Percentiles rank a stretch among this genome's conserved stretches.
These are phyloP conservation scores for Carex arenaria DNA, from an alignment of 202 grass and related monocot species.

Conservation along the genomic window DNA sequence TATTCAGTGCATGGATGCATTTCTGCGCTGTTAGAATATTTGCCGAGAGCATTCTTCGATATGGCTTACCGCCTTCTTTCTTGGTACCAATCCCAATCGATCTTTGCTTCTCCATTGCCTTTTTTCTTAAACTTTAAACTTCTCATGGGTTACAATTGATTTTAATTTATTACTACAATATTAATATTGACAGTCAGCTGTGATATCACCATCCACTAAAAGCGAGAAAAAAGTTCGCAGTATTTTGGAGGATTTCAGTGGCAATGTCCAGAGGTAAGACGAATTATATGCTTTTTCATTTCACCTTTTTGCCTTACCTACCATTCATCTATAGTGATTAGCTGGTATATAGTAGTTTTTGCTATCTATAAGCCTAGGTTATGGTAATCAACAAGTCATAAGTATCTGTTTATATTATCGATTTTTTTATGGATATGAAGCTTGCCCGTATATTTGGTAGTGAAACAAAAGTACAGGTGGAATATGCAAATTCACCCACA, in stretches of 20 bases:
- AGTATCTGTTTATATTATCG: not conserved
- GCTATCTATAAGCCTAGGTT: too few species aligned
- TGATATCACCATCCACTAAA: constrained; percentile 71
- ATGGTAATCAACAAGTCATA: not conserved
- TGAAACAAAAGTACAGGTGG: not conserved
- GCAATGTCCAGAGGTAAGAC: constrained; percentile 71
- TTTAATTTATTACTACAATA: constrained; percentile 12
- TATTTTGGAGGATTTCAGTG: constrained; percentile 64
- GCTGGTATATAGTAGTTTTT: not conserved
- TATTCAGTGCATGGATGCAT: constrained; percentile 99
- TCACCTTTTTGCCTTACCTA: not conserved
- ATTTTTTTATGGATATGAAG: not conserved
- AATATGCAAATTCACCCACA: not conserved
- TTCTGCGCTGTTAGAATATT: constrained; percentile 85
- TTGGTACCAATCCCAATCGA: constrained; percentile 49
- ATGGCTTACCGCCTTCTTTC: constrained; percentile 78
- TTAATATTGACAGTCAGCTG: constrained; percentile 47
- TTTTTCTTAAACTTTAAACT: not conserved
- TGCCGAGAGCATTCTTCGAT: constrained; percentile 99
- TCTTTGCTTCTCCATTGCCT: not conserved
- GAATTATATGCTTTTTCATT: not conserved
- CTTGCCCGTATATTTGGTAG: not conserved
- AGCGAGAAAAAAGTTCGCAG: constrained; percentile 89
- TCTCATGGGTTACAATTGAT: not conserved
- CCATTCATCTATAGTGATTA: not conserved